phyloP scores from a whole-genome alignment of 148 eudicot genomes.

The Cornus florida region DNA sequence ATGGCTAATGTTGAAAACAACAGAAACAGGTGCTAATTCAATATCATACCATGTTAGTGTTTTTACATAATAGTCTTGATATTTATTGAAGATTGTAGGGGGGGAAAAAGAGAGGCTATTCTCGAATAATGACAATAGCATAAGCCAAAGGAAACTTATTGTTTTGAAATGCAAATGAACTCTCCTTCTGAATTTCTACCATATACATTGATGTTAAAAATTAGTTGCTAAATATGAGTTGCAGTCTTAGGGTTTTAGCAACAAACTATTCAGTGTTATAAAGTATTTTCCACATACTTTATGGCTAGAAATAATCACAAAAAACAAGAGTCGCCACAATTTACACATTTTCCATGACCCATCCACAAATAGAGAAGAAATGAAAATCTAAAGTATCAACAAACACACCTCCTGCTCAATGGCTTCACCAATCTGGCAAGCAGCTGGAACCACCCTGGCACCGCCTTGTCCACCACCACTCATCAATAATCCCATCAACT shows the following conservation, averaged over 20 bases:
- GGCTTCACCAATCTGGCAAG: slow-evolving; percentile 81
- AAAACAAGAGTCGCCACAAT: not conserved
- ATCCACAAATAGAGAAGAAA: not conserved
- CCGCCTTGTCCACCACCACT: slow-evolving; percentile 62
- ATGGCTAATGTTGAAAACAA: too few species aligned
- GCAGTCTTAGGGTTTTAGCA: not conserved
- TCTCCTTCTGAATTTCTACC: not conserved
- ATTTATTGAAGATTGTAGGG: not conserved
- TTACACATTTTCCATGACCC: not conserved
- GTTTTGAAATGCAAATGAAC: not conserved
- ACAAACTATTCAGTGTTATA: not conserved
- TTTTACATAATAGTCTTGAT: too few species aligned
- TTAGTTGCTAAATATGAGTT: not conserved
- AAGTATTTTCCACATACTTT: too few species aligned
- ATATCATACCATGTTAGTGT: not conserved
- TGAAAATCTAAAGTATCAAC: not conserved
- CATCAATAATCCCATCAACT: slow-evolving; percentile 85
- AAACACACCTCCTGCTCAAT: slow-evolving; percentile 77
- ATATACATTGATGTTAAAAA: too few species aligned
- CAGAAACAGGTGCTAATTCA: not conserved
- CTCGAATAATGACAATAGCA: not conserved
- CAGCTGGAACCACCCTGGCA: slow-evolving; percentile 76
- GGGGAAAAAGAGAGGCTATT: not conserved
- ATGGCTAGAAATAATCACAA: not conserved
- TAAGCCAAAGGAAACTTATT: not conserved